A percentile compares a stretch with the other conserved stretches of the same genome.
Conservation (phyloP, 768 basidiomycete genomes). For the Amylocystis lapponica region DNA sequence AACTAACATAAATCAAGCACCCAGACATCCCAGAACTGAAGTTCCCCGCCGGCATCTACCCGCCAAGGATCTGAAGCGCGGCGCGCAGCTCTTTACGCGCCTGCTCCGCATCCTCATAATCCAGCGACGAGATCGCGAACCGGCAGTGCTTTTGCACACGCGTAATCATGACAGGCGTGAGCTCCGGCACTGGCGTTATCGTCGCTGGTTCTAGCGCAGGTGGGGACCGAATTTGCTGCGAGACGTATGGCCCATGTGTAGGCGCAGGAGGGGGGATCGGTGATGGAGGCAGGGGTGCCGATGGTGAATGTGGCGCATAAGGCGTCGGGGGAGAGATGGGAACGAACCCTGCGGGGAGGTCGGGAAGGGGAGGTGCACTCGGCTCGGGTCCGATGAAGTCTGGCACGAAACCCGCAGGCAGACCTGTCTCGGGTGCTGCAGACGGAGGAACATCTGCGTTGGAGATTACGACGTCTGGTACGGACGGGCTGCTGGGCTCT, state of each 20-base stretch:
- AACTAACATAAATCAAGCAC: too few relatives aligned
- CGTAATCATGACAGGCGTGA: constrained; percentile 62
- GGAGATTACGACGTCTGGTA: constrained; percentile 3
- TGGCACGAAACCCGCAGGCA: constrained; percentile 3
- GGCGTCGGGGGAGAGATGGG: too few relatives aligned
- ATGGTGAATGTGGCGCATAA: too few relatives aligned
- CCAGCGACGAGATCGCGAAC: constrained; percentile 91
- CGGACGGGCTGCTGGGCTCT: constrained; percentile 9
- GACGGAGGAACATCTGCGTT: constrained; percentile 8
- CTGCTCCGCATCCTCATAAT: constrained; percentile 89
- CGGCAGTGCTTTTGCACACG: constrained; percentile 87
- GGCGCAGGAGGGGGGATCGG: constrained; percentile 12
- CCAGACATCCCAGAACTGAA: too few relatives aligned
- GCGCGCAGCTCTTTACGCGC: constrained; percentile 77
- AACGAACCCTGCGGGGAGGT: constrained; percentile 24
- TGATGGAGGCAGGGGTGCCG: too few relatives aligned
- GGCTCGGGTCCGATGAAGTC: not conserved
- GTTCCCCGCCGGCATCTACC: too few relatives aligned
- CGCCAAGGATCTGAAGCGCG: constrained; percentile 66
- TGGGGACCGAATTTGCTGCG: constrained; percentile 9
- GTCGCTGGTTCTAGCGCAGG: constrained; percentile 5
- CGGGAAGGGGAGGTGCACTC: constrained; percentile 1
- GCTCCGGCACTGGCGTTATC: constrained; percentile 28
- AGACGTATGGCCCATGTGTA: not conserved
- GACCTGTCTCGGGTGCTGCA: constrained; percentile 1